A percentile compares a stretch with the other conserved stretches of the same genome.
Conservation (phyloP, 129 eudicot genomes). For the Cynara cardunculus region DNA sequence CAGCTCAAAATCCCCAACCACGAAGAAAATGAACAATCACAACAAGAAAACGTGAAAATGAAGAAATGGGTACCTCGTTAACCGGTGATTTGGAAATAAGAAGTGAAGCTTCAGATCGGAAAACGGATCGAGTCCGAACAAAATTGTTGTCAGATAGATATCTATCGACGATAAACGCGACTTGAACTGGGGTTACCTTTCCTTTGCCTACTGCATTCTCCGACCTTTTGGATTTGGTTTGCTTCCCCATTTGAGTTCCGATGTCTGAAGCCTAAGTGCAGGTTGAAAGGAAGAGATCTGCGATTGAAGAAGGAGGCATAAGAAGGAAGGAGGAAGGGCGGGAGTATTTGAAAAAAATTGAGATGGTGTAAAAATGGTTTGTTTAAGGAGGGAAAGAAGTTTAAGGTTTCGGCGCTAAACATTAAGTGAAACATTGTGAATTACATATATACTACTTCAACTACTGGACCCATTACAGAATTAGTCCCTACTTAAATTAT, state of each 20-base stretch:
- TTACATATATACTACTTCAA: not conserved
- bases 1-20: no score
- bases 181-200: conserved; percentile 68
- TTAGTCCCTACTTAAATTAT: not conserved
- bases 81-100: conserved; percentile 59
- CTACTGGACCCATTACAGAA: not conserved
- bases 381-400: conserved; percentile 11
- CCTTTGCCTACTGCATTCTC: conserved; percentile 50
- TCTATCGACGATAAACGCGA: conserved; percentile 87
- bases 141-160: conserved; percentile 66
- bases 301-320: not conserved
- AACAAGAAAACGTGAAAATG: not conserved
- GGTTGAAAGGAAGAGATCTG: not conserved
- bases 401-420: conserved; percentile 9
- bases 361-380: not conserved
- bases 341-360: conserved; percentile 38
- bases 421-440: not conserved
- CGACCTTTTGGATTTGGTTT: conserved; percentile 33
- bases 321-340: conserved; percentile 19
- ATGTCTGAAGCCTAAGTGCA: not conserved
- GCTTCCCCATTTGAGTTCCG: conserved; percentile 45
- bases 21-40: no score
- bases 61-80: conserved; percentile 41
- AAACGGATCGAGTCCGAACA: conserved; percentile 45
- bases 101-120: conserved; percentile 64